Conservation (phyloP, 257 asterid species). For the Solanum paucissectum region DNA sequence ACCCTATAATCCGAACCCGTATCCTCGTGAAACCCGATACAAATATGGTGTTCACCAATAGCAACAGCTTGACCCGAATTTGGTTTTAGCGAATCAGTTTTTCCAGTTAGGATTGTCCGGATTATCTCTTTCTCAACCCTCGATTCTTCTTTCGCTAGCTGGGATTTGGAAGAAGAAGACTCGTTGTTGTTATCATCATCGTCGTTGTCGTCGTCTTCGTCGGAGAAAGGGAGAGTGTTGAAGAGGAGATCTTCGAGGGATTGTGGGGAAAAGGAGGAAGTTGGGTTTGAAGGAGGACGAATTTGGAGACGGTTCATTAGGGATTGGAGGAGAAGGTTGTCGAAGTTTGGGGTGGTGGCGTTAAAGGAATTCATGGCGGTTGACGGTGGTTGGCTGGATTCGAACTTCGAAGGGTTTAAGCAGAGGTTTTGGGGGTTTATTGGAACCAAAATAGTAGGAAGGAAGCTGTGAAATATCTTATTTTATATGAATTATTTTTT, state of each 20-base stretch:
- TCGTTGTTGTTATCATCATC: slow-evolving; percentile 7
- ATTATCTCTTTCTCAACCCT: slow-evolving; percentile 73
- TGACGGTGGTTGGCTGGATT: neutral
- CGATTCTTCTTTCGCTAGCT: slow-evolving; percentile 75
- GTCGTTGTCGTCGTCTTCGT: slow-evolving; percentile 13
- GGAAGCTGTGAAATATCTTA: neutral
- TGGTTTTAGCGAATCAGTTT: slow-evolving; percentile 59
- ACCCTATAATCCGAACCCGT: slow-evolving; percentile 68
- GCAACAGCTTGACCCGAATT: slow-evolving; percentile 86
- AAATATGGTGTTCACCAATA: slow-evolving; percentile 83
- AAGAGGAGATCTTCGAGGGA: slow-evolving; percentile 75
- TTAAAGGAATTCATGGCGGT: slow-evolving; percentile 31
- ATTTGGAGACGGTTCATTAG: slow-evolving; percentile 76
- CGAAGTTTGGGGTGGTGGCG: slow-evolving; percentile 64
- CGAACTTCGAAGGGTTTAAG: slow-evolving; percentile 12
- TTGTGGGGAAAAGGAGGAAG: slow-evolving; percentile 31
- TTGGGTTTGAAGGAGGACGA: slow-evolving; percentile 31
- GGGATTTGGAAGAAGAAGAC: slow-evolving; percentile 50
- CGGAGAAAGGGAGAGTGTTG: slow-evolving; percentile 48
- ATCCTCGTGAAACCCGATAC: slow-evolving; percentile 86
- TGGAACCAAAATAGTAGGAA: neutral
- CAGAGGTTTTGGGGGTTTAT: slow-evolving; percentile 28
- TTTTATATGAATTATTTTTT: neutral
- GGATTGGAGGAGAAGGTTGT: slow-evolving; percentile 75
- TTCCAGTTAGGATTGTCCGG: slow-evolving; percentile 50